These are phyloP conservation scores for Colletotrichum sublineola DNA, from an alignment of 2,329 filamentous ascomycete genomes.

Conservation along the genomic window DNA sequence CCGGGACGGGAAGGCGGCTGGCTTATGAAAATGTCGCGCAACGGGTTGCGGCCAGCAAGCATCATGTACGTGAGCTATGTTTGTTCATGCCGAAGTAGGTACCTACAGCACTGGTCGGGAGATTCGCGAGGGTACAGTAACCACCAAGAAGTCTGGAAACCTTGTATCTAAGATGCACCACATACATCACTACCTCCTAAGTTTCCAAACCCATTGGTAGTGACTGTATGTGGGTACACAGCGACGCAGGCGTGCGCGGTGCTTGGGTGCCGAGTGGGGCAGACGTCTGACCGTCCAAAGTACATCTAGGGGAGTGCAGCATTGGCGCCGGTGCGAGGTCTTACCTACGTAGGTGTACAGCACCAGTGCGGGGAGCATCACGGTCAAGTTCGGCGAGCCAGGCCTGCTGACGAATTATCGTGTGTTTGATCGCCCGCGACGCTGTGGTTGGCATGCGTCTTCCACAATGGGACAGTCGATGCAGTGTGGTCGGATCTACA, in stretches of 20 bases:
- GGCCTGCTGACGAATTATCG: conserved; percentile 15
- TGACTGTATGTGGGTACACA: too few species aligned
- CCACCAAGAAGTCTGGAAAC: too few species aligned
- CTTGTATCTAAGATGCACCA: too few species aligned
- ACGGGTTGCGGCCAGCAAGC: neutral
- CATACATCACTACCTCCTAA: too few species aligned
- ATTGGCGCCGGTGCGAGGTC: conserved; percentile 15
- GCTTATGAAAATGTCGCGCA: neutral
- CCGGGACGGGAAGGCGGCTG: neutral
- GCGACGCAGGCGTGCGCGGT: neutral
- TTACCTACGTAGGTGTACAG: neutral
- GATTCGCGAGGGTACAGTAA: neutral
- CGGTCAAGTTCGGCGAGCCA: conserved; percentile 2
- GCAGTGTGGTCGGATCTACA: neutral
- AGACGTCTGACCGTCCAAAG: conserved; percentile 21
- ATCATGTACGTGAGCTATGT: neutral
- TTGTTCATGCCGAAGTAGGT: conserved; percentile 1
- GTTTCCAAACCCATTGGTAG: too few species aligned
- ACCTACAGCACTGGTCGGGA: neutral
- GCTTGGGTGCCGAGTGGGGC: neutral
- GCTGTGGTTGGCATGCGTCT: neutral
- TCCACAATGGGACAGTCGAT: neutral
- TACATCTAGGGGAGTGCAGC: conserved; percentile 27
- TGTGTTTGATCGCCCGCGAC: conserved; percentile 25
- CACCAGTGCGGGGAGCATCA: neutral